Evolutionary conservation across 2,329 filamentous ascomycete genomes (phyloP), one percentile per base, ranked within the genome.

Genomic region (Didymella keratinophila): DNA sequence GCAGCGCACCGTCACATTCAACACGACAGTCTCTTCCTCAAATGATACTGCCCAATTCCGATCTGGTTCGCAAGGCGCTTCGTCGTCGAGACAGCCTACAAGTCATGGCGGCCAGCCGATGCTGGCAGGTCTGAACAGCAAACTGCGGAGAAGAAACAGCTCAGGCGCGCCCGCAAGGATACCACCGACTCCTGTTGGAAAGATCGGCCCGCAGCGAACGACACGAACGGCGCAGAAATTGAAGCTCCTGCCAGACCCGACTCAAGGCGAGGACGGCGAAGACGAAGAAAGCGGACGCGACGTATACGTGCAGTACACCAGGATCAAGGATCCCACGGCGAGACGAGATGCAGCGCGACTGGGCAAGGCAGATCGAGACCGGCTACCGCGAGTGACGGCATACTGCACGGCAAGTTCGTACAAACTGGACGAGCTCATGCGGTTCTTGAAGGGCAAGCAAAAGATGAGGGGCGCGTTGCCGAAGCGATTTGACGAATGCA

Each of bases 191-290:
- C 76, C 79, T 1, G 78, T 71, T 10, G 79, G 84, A 51, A 97
- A 98, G 79, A 92, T 97, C 58, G 95, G 95, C 2, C 94, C 95
- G 0, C 95, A 99, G 76, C 84, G 95, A 76, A 98, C 93, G 56
- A 96, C 93, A 23, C 96, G 97, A 78, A 97, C 91, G 64, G 92
- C 92, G 1, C 93, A 98, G 81, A 99, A 99, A 80, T 84, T 99
- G 61, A 99, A 99, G 80, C 85, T 99, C n/a, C 82, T 99, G 16
- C 95, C 95, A 0, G 95, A 95, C 72, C 93, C 93, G 0, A 91
- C 96, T 58, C 84, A 92, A 43, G 91, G 86, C 34, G 90, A 91
- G 25, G 91, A 93, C 42, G 87, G 83, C 27, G 66, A 69, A 18
- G 93, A 98, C 62, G 94, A 97, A 71, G 94, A 97, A 78, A 95